phyloP scores from a whole-genome alignment of 2,329 filamentous ascomycete genomes.

The Fusarium sp. region DNA sequence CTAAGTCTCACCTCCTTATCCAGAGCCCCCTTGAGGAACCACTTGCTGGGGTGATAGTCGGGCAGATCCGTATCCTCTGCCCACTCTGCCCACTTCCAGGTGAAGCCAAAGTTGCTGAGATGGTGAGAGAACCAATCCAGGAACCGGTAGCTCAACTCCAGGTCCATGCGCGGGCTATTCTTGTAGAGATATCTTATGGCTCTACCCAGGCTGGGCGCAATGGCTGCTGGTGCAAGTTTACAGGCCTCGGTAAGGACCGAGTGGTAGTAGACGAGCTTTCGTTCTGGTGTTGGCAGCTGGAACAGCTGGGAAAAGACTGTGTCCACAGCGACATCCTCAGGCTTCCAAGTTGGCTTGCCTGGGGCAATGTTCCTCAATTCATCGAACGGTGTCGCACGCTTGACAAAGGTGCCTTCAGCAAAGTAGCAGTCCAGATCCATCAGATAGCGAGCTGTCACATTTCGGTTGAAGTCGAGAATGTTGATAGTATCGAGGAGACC shows the following conservation, averaged over 20 bases:
- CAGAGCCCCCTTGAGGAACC: slow-evolving; percentile 89
- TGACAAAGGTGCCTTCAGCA: slow-evolving; percentile 88
- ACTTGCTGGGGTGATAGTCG: slow-evolving; percentile 86
- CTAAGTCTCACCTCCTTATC: slow-evolving; percentile 98
- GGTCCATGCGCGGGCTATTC: slow-evolving; percentile 83
- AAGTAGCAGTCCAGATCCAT: slow-evolving; percentile 98
- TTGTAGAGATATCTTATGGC: slow-evolving; percentile 94
- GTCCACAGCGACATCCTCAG: slow-evolving; percentile 97
- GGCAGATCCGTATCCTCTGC: slow-evolving; percentile 84
- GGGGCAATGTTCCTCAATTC: slow-evolving; percentile 78
- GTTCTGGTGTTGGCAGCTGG: slow-evolving; percentile 85
- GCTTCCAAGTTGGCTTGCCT: slow-evolving; percentile 88
- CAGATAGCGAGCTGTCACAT: slow-evolving; percentile 85
- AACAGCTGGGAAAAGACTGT: slow-evolving; percentile 96
- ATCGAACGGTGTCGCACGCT: slow-evolving; percentile 93
- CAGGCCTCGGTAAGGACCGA: slow-evolving; percentile 94
- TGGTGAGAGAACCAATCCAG: slow-evolving; percentile 99
- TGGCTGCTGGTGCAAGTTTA: slow-evolving; percentile 95
- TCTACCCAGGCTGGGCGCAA: slow-evolving; percentile 91
- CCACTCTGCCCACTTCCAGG: slow-evolving; percentile 99
- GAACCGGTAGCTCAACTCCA: slow-evolving; percentile 88
- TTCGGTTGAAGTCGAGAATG: slow-evolving; percentile 91
- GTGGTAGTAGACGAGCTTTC: slow-evolving; percentile 97
- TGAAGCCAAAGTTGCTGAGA: slow-evolving; percentile 98
- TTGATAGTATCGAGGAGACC: slow-evolving; percentile 93